Conservation (phyloP, 208 protist genomes). For the Acanthamoeba royreba region DNA sequence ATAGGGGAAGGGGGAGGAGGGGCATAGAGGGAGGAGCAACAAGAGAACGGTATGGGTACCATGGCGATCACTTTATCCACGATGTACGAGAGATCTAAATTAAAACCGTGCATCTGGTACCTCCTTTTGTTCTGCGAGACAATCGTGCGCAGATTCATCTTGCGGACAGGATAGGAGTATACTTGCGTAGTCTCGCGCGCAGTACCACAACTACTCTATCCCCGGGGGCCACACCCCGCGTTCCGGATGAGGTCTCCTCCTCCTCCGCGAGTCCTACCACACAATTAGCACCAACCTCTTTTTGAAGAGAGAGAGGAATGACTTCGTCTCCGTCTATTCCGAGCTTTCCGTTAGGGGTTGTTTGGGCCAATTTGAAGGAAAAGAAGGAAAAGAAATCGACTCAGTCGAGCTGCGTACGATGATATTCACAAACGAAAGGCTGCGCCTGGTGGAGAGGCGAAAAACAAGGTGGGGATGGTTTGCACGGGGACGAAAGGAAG, state of each 20-base stretch:
- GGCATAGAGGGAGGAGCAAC: too few relatives aligned
- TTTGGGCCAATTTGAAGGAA: neutral
- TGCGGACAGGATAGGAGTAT: neutral
- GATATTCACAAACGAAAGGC: too few relatives aligned
- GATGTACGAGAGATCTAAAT: constrained; percentile 91
- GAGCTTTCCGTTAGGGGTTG: neutral
- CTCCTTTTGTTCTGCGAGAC: constrained; percentile 83
- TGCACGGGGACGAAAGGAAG: too few relatives aligned
- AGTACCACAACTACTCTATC: neutral
- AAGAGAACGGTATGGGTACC: too few relatives aligned
- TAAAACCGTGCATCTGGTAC: constrained; percentile 81
- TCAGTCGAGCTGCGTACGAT: too few relatives aligned
- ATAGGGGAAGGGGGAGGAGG: neutral
- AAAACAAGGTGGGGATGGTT: too few relatives aligned
- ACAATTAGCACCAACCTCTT: too few relatives aligned
- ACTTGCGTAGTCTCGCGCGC: neutral
- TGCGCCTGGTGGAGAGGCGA: too few relatives aligned
- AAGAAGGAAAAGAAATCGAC: neutral
- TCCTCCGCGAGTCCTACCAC: too few relatives aligned
- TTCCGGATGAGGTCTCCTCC: too few relatives aligned
- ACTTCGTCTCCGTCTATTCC: too few relatives aligned
- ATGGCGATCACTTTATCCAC: constrained; percentile 65
- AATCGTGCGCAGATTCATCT: constrained; percentile 54
- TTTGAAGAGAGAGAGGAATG: too few relatives aligned
- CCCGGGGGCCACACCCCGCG: neutral